phyloP scores from a whole-genome alignment of 306 rosid species.

The Begonia peltatifolia region DNA sequence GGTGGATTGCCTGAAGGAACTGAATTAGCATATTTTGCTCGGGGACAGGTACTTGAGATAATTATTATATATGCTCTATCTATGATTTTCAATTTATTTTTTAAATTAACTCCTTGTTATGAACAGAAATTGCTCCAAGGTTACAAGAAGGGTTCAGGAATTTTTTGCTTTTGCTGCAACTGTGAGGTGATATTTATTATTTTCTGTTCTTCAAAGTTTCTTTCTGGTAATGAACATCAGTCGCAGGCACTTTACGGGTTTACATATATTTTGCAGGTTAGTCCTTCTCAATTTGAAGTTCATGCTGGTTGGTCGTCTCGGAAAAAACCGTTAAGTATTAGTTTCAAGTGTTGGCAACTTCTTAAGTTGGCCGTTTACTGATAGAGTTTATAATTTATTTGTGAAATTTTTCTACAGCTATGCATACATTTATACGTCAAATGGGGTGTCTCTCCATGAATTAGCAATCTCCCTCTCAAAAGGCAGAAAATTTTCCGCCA shows the following conservation, averaged over 20 bases:
- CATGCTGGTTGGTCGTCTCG: conserved; percentile 99
- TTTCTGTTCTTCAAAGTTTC: conserved; percentile 14
- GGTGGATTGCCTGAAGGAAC: conserved; percentile 94
- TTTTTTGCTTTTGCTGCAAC: conserved; percentile 84
- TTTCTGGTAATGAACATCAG: conserved; percentile 4
- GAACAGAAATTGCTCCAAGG: conserved; percentile 89
- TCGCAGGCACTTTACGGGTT: conserved; percentile 11
- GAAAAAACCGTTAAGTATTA: conserved; percentile 77
- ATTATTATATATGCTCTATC: conserved; percentile 15
- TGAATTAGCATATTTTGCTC: conserved; percentile 88
- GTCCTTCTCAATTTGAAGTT: conserved; percentile 92
- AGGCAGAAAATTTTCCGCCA: conserved; percentile 67
- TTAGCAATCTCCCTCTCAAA: conserved; percentile 77
- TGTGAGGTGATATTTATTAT: conserved; percentile 40
- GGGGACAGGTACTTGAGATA: conserved; percentile 67
- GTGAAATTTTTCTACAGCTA: conserved; percentile 53
- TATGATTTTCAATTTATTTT: conserved; percentile 1
- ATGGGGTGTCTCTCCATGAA: conserved; percentile 94
- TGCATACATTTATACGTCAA: conserved; percentile 81
- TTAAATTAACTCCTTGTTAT: conserved; percentile 9
- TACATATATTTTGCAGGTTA: conserved; percentile 54
- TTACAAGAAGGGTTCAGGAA: conserved; percentile 73
- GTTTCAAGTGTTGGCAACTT: conserved; percentile 14
- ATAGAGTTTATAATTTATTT: conserved; percentile 11
- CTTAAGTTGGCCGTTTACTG: conserved; percentile 12